Base-by-base conservation (phyloP, 2,329 filamentous ascomycete genomes). In the Aspergillus amoenus region DNA sequence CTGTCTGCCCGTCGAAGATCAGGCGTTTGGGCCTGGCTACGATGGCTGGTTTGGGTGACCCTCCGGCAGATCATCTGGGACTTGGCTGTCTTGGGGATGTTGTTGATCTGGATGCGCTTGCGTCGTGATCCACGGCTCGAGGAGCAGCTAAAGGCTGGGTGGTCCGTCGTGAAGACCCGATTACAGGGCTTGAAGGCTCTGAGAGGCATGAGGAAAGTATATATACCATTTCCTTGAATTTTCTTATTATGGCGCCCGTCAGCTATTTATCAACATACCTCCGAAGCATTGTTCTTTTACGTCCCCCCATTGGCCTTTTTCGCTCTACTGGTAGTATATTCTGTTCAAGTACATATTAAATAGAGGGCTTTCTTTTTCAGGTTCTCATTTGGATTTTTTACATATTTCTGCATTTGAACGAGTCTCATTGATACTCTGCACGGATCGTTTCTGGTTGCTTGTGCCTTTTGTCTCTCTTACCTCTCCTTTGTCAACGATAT, bases 31-130 rank as follows among this genome's bases (percentile, higher is more conserved):
- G 82, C 86, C 1, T 95, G 91, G 90, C 48, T 88, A 1, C 79
- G 84, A 44, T 91, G 91, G 83, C 65, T 88, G 3, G 71, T 88
- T 0, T 93, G 88, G 88, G 75, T 85, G 41, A 71, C 84, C 18
- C 73, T 88, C 41, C 91, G 91, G 70, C 91, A 97, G 68, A 66
- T 94, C 5, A 78, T 89, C 27, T 80, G 89, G 44, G 91, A 97
- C 73, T 70, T 87, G 9, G 78, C 88, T 21, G 58, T 81, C 6
- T 82, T 80, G 21, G 71, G 68, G 2, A 61, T 73, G 18, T 47
- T 77, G 15, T 59, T 78, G 51, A 63, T 79, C 22, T 79, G 71
- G 70, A 71, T 78, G 62, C 68, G 77, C 40, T 55, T 75, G 52
- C 74, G 69, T 32, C 76, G 76, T 2, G 78, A 80, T 64, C 68